phyloP scores from a whole-genome alignment of 139 green algal species.

The Tetraselmis striata region DNA sequence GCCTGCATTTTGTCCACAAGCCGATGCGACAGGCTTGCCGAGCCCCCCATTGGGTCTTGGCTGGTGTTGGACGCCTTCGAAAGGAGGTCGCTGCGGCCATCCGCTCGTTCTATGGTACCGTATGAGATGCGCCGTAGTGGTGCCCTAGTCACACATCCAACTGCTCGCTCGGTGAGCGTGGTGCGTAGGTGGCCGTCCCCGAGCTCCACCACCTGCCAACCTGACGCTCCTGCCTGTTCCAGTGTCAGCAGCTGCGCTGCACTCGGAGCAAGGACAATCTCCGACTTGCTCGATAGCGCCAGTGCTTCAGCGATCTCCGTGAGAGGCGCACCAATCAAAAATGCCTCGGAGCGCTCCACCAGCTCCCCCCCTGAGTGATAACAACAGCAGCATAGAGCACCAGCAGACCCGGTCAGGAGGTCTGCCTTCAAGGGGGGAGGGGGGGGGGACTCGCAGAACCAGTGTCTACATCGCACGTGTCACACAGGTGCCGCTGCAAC shows the following conservation, averaged over 20 bases:
- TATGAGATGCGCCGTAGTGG: too few relatives aligned
- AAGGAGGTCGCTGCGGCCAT: not conserved
- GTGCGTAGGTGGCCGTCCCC: not conserved
- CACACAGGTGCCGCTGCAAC: not conserved
- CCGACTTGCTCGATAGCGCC: not conserved
- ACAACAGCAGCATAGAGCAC: too few relatives aligned
- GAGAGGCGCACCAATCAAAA: not conserved
- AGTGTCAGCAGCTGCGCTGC: not conserved
- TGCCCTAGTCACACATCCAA: not conserved
- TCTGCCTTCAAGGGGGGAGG: too few relatives aligned
- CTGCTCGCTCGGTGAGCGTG: not conserved
- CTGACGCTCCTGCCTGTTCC: not conserved
- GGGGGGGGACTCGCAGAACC: too few relatives aligned
- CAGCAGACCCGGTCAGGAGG: too few relatives aligned
- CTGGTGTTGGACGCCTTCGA: too few relatives aligned
- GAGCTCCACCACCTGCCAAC: not conserved
- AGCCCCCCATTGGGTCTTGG: too few relatives aligned
- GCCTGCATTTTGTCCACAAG: not conserved
- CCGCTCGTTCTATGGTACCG: not conserved
- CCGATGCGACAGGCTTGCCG: too few relatives aligned
- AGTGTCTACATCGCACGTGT: not conserved
- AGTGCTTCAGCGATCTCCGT: not conserved
- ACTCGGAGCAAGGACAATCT: not conserved
- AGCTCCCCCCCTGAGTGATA: not conserved
- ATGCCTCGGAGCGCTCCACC: not conserved